Base-by-base conservation (phyloP, 2,329 filamentous ascomycete genomes). In the Colletotrichum zoysiae region DNA sequence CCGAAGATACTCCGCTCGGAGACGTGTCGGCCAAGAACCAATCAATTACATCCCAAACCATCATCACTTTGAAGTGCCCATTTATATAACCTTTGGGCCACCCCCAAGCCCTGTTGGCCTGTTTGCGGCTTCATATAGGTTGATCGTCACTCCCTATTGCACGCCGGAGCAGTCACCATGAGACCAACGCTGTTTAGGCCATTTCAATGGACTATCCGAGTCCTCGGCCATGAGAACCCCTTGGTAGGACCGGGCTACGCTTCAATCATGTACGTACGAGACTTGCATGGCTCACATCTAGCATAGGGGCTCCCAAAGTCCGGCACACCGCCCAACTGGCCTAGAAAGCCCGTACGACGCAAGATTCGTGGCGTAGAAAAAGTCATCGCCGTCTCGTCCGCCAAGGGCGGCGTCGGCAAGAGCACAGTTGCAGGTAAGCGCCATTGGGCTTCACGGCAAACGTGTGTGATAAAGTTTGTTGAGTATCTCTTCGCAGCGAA, bases 341-440 rank as follows among this genome's bases (percentile, higher is more conserved):
- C 93, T 65, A 93, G 94, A 33, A 87, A 97, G 14, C 95, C 96
- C 0, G 89, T 94, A 76, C 91, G 92, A 77, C 89, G 94, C 75
- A 91, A 89, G 76, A 97, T 99, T 76, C 88, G 89, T 35, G 91
- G 95, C 79, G 95, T 99, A 33, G 89, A 90, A 75, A 97, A 97
- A 80, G 91, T 98, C n/a, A 90, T 99, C 71, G 95, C 95, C n/a
- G 94, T 99, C 18, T 97, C 95, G 5, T 98, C 95, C 1, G 96
- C 96, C 18, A 99, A 99, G 79, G 96, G 96, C 2, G 96, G 96
- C n/a, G 96, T 99, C 0, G 96, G 96, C 1, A 99, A 99, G 80
- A 97, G 94, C 76, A 99, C 96, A 9, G 91, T 98, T 56, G 92
- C 95, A 71, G 92, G 93, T 93, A 78, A 64, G 82, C 81, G 46